Evolutionary conservation across 2,329 filamentous ascomycete species (phyloP).

Genomic region (Ceratocystis eucalypticola): DNA sequence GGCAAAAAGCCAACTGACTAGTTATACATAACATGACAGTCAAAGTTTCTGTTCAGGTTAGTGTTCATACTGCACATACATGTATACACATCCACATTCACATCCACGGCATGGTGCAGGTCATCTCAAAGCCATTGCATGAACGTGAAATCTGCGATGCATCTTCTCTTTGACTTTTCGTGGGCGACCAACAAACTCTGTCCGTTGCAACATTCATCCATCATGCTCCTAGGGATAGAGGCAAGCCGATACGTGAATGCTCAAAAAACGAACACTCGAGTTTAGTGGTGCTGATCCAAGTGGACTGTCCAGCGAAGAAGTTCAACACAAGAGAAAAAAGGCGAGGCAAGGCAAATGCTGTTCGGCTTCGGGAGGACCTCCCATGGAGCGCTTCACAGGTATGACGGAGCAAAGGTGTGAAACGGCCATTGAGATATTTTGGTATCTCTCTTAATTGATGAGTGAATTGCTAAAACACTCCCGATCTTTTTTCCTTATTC

Average conservation of each 20-base stretch:
- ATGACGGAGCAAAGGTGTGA: conserved; percentile 38
- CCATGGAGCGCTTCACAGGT: conserved; percentile 60
- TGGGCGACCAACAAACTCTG: not conserved
- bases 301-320: not conserved
- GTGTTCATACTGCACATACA: not conserved
- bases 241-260: not conserved
- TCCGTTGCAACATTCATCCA: not conserved
- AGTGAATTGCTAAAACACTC: conserved; percentile 16
- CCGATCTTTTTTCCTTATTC: conserved; percentile 12
- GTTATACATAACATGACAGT: too few species aligned
- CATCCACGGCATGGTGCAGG: conserved; percentile 18
- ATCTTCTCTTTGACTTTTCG: not conserved
- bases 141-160: conserved; percentile 10
- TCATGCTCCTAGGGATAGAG: not conserved
- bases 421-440: conserved; percentile 56
- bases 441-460: conserved; percentile 30
- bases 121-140: conserved; percentile 18
- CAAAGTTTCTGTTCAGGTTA: not conserved
- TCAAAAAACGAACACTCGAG: not conserved
- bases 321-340: conserved; percentile 8
- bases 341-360: not conserved
- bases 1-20: too few species aligned
- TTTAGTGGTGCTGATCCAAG: not conserved
- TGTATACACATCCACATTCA: not conserved
- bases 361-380: conserved; percentile 55